Base-by-base conservation (phyloP, 768 basidiomycete genomes). In the Kondoa malvinella region DNA sequence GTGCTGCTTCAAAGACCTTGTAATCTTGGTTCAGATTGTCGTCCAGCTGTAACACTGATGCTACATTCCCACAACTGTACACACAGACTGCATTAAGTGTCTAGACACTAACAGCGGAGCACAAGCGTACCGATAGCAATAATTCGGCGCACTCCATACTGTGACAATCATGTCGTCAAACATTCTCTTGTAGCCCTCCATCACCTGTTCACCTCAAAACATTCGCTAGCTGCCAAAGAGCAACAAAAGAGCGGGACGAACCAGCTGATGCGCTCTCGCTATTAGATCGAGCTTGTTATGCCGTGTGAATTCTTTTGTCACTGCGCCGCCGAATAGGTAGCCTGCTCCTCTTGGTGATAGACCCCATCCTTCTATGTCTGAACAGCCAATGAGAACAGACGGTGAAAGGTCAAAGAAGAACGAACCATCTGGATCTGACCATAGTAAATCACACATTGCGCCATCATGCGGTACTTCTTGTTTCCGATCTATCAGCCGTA, bases 401-500 rank as follows among this genome's bases (percentile, higher is more conserved):
- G 40, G 12, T 8, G 12, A 21, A 50, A 21, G 21, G 8, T 21
- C 40, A 50, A 50, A 21, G 12, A 21, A 60, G 8, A 25, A 31
- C 58, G 15, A 4, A 60, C 58, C 58, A 77, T 97, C 94, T 58
- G 94, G 94, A 80, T 97, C 94, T 68, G 92, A 95, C 94, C 94
- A 97, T n/a, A 97, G 81, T 1, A 97, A 80, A 78, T 97, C 94
- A 75, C 94, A 97, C 94, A 97, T 96, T 4, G 92, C 86, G 15
- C 94, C 94, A 75, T 97, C 94, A 77, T 97, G 94, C 30, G 94
- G 94, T 27, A 97, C 94, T 76, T 97, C 94, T 77, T 94, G 91
- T 77, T 92, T 92, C 34, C 94, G 80, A 80, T 96, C 92, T 73
- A 97, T 94, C 40, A 86, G 82, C 64, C 94, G 87, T 73, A 97